These are phyloP conservation scores for Trametes hirsuta DNA, from an alignment of 1,284 basidiomycete species.

Conservation along the genomic window DNA sequence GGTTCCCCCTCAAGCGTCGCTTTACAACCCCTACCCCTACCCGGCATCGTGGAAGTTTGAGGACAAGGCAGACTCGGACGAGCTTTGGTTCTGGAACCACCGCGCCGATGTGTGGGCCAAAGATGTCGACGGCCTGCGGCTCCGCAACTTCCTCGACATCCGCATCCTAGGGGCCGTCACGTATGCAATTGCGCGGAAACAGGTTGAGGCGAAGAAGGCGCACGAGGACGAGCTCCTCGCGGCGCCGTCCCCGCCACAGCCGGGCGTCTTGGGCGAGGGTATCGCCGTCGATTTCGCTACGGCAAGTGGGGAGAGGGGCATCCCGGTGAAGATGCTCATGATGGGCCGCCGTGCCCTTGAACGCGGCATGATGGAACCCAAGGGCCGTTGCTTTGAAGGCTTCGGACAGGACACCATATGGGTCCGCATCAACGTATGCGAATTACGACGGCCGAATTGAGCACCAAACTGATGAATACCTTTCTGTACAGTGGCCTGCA, in stretches of 20 bases:
- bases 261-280: not conserved
- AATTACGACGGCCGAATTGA: not conserved
- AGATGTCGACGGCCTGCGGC: not conserved
- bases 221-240: conserved; percentile 10
- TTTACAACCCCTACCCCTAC: conserved; percentile 24
- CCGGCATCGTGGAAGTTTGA: conserved; percentile 4
- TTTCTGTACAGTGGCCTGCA: conserved; percentile 19
- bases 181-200: not conserved
- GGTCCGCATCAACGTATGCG: conserved; percentile 19
- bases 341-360: conserved; percentile 15
- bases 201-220: conserved; percentile 2
- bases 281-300: conserved; percentile 7
- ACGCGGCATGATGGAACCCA: conserved; percentile 6
- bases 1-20: not conserved
- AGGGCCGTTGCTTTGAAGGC: conserved; percentile 8
- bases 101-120: conserved; percentile 14
- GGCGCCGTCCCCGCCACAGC: conserved; percentile 3
- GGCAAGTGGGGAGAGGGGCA: conserved; percentile 7
- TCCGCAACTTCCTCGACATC: not conserved
- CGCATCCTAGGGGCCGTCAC: not conserved
- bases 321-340: conserved; percentile 15
- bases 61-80: not conserved
- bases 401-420: conserved; percentile 11
- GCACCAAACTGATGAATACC: not conserved
- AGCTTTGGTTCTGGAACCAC: conserved; percentile 4